Conservation (phyloP, 345 rosid species). For the Ceriops zippeliana region DNA sequence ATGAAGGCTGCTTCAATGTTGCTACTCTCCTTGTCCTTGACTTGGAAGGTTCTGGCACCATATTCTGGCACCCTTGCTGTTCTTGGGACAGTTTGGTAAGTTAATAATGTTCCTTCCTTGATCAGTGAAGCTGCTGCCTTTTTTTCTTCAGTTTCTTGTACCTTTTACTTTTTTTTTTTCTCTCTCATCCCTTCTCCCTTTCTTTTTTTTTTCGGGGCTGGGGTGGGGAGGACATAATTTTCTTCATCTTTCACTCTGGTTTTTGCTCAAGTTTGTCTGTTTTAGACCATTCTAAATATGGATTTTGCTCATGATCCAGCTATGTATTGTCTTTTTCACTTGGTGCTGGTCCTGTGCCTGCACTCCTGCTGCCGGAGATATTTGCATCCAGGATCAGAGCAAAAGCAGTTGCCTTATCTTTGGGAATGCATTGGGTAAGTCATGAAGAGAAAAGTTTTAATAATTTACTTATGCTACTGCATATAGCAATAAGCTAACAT, state of each 20-base stretch:
- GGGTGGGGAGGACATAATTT: background rate
- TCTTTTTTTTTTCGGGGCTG: background rate
- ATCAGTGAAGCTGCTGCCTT: background rate
- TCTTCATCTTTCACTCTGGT: background rate
- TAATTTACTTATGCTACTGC: background rate
- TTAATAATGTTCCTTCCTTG: slow-evolving; percentile 3
- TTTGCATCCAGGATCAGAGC: slow-evolving; percentile 97
- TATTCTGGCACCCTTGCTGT: slow-evolving; percentile 91
- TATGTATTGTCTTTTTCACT: slow-evolving; percentile 94
- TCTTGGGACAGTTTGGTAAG: slow-evolving; percentile 95
- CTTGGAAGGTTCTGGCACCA: slow-evolving; percentile 90
- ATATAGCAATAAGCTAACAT: background rate
- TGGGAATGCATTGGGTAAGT: slow-evolving; percentile 97
- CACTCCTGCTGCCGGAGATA: slow-evolving; percentile 94
- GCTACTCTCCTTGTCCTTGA: slow-evolving; percentile 86
- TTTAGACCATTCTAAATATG: slow-evolving; percentile 9
- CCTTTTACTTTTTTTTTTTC: too few relatives aligned
- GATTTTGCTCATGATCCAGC: slow-evolving; percentile 39
- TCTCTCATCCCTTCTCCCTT: too few relatives aligned
- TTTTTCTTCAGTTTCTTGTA: background rate
- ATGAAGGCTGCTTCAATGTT: slow-evolving; percentile 85
- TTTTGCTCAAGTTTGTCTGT: background rate
- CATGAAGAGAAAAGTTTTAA: background rate
- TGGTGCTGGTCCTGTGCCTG: slow-evolving; percentile 99
- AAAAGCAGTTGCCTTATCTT: slow-evolving; percentile 87